These are phyloP conservation scores for Lachancea thermotolerans DNA, from an alignment of 805 yeast species.

Conservation along the genomic window DNA sequence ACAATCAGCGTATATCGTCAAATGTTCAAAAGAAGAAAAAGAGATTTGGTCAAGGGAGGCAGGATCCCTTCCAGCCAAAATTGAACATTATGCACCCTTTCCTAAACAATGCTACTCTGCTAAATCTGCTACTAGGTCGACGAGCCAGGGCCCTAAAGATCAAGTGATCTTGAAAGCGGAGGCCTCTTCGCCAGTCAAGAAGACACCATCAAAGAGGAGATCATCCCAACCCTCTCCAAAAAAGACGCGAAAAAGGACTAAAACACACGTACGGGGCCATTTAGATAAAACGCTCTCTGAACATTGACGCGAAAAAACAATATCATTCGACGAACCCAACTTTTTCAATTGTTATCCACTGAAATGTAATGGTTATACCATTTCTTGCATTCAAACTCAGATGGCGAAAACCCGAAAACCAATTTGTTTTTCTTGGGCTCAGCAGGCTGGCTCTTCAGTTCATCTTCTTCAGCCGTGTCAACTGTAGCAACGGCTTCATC, in stretches of 20 bases:
- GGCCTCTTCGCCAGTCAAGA: too few species aligned
- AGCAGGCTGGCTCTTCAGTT: slow-evolving; percentile 10
- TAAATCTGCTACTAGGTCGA: slow-evolving; percentile 8
- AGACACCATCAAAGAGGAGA: too few species aligned
- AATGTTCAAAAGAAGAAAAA: slow-evolving; percentile 17
- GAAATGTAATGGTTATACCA: not conserved
- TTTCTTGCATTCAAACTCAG: not conserved
- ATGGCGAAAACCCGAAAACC: not conserved
- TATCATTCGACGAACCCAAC: not conserved
- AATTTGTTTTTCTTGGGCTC: not conserved
- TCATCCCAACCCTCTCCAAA: too few species aligned
- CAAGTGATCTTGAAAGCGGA: too few species aligned
- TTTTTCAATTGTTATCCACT: not conserved
- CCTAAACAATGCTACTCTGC: slow-evolving; percentile 13
- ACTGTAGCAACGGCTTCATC: slow-evolving; percentile 6
- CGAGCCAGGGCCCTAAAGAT: too few species aligned
- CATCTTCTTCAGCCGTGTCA: slow-evolving; percentile 10
- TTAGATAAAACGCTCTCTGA: not conserved
- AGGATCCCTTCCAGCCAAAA: slow-evolving; percentile 2
- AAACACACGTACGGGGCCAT: too few species aligned
- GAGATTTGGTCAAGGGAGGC: slow-evolving; percentile 13
- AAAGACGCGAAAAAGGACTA: too few species aligned
- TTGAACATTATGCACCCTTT: slow-evolving; percentile 12
- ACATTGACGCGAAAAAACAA: not conserved
- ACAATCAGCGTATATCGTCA: slow-evolving; percentile 23